These are phyloP conservation scores for Venturia aucupariae DNA, from an alignment of 2,329 filamentous ascomycete species.

Conservation along the genomic window DNA sequence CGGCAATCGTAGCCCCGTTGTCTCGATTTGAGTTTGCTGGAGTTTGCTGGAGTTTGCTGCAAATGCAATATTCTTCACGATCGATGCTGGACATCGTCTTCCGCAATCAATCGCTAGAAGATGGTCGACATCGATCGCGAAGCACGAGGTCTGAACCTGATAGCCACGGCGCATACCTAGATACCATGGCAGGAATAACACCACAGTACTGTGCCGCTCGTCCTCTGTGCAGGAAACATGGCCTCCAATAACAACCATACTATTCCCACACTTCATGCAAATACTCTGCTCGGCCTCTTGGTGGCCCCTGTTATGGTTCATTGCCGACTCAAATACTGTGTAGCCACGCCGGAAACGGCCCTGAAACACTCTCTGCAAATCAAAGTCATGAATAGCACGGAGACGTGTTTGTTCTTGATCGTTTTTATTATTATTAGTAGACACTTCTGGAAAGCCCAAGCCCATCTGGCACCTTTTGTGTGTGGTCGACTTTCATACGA, in stretches of 20 bases:
- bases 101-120: too few relatives aligned
- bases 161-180: too few relatives aligned
- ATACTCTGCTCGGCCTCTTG: neutral
- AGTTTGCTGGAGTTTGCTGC: too few relatives aligned
- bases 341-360: neutral
- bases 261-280: neutral
- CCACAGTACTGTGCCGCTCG: too few relatives aligned
- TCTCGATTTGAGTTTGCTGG: too few relatives aligned
- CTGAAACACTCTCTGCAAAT: neutral
- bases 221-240: neutral
- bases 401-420: neutral
- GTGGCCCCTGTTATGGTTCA: neutral
- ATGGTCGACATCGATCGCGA: neutral
- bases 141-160: too few relatives aligned
- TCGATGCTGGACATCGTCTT: too few relatives aligned
- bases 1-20: too few relatives aligned
- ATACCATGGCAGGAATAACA: too few relatives aligned
- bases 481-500: neutral
- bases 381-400: neutral
- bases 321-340: neutral
- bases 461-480: neutral
- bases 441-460: neutral
- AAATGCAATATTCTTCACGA: too few relatives aligned
- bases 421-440: too few relatives aligned
- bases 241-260: too few relatives aligned